These are phyloP conservation scores for Xylaria digitata DNA, from an alignment of 2,329 filamentous ascomycete genomes.

Conservation along the genomic window DNA sequence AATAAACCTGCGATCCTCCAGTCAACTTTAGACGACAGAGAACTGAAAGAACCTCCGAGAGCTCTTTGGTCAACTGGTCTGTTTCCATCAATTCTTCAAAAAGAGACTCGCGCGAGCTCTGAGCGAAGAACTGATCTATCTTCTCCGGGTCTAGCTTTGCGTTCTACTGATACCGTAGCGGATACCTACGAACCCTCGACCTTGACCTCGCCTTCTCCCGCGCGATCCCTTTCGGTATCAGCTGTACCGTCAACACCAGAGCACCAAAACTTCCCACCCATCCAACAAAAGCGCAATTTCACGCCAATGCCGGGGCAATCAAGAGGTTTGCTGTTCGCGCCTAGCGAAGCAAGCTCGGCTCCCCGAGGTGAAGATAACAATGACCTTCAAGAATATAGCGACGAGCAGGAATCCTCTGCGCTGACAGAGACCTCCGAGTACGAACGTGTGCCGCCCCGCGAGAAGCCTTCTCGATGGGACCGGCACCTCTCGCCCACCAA, in stretches of 20 bases:
- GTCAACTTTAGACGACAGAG: slow-evolving; percentile 31
- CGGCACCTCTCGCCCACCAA: slow-evolving; percentile 66
- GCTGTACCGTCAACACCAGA: slow-evolving; percentile 42
- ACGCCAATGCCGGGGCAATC: slow-evolving; percentile 56
- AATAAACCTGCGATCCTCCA: slow-evolving; percentile 34
- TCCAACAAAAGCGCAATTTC: slow-evolving; percentile 62
- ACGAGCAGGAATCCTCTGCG: slow-evolving; percentile 48
- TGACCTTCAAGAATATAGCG: slow-evolving; percentile 33
- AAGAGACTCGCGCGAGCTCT: slow-evolving; percentile 50
- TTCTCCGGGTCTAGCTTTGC: slow-evolving; percentile 50
- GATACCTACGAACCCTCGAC: slow-evolving; percentile 45
- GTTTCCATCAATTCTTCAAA: slow-evolving; percentile 51
- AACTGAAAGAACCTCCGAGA: slow-evolving; percentile 45
- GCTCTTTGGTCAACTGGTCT: slow-evolving; percentile 48
- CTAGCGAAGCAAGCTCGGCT: slow-evolving; percentile 46
- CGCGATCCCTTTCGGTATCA: slow-evolving; percentile 29
- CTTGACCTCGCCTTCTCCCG: slow-evolving; percentile 36
- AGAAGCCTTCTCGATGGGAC: slow-evolving; percentile 62
- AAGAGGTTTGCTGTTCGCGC: slow-evolving; percentile 54
- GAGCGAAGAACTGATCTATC: slow-evolving; percentile 51
- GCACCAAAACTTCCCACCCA: slow-evolving; percentile 45
- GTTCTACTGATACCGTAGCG: slow-evolving; percentile 43
- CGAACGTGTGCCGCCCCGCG: slow-evolving; percentile 53
- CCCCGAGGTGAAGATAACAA: slow-evolving; percentile 29
- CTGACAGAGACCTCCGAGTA: slow-evolving; percentile 55